Conservation (phyloP, 306 rosid species). For the Sophora flavescens region DNA sequence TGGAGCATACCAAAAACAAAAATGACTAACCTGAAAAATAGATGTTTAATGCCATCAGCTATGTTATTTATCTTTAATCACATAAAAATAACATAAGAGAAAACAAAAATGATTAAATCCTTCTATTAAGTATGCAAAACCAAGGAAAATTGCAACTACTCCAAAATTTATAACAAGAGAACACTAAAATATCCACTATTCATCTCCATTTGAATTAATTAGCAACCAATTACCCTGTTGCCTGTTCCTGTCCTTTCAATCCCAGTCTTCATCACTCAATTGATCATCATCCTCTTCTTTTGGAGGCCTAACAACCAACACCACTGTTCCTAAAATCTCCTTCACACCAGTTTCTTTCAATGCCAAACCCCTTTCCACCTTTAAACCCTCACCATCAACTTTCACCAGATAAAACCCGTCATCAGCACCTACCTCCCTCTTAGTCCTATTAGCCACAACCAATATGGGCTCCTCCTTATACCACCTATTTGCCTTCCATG, state of each 20-base stretch:
- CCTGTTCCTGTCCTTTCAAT: slow-evolving; percentile 45
- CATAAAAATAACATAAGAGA: not conserved
- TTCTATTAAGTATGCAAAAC: slow-evolving; percentile 26
- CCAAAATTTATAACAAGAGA: slow-evolving; percentile 7
- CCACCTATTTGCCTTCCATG: slow-evolving; percentile 83
- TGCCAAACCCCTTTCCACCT: slow-evolving; percentile 74
- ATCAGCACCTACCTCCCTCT: slow-evolving; percentile 59
- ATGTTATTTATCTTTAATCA: slow-evolving; percentile 5
- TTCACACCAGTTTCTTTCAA: slow-evolving; percentile 63
- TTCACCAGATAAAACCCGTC: slow-evolving; percentile 74
- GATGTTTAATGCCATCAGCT: not conserved
- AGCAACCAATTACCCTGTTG: not conserved
- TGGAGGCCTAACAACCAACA: slow-evolving; percentile 89
- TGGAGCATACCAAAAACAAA: not conserved
- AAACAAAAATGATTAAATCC: slow-evolving; percentile 29
- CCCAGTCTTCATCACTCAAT: slow-evolving; percentile 87
- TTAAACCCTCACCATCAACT: slow-evolving; percentile 49
- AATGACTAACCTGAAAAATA: not conserved
- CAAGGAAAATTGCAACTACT: slow-evolving; percentile 42
- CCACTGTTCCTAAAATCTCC: slow-evolving; percentile 71
- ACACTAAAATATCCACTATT: not conserved
- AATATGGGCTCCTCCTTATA: slow-evolving; percentile 84
- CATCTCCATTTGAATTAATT: slow-evolving; percentile 44
- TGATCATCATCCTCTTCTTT: slow-evolving; percentile 62
- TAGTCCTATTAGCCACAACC: slow-evolving; percentile 77